Evolutionary conservation across 2,329 filamentous ascomycete genomes (phyloP).

Genomic region (Trichoderma hamatum): DNA sequence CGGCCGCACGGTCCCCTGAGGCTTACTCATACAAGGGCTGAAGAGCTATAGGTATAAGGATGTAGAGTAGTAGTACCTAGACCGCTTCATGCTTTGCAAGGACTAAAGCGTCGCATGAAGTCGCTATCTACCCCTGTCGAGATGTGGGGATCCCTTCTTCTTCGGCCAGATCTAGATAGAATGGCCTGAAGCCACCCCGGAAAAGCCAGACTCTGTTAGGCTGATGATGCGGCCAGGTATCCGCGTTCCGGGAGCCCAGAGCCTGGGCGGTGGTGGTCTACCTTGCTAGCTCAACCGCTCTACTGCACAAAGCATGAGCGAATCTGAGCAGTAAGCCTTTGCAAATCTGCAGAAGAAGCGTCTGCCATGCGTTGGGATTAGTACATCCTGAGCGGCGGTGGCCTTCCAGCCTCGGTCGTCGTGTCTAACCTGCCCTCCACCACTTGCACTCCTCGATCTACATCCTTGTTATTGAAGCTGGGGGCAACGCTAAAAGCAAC

Average conservation of each 20-base stretch:
- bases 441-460: conserved; percentile 33
- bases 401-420: conserved; percentile 41
- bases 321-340: not conserved
- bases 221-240: too few species aligned
- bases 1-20: too few species aligned
- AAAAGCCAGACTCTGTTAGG: not conserved
- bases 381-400: conserved; percentile 44
- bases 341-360: conserved; percentile 1
- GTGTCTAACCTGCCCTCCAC: conserved; percentile 40
- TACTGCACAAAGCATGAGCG: not conserved
- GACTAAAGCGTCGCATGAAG: too few species aligned
- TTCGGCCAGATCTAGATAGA: too few species aligned
- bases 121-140: too few species aligned
- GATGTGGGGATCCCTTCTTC: too few species aligned
- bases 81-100: too few species aligned
- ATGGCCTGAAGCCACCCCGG: not conserved
- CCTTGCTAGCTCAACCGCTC: not conserved
- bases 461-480: conserved; percentile 45
- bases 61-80: too few species aligned
- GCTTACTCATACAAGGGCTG: too few species aligned
- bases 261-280: not conserved
- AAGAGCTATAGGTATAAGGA: too few species aligned
- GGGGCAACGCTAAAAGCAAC: conserved; percentile 35
- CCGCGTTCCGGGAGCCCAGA: not conserved
- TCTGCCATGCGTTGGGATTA: conserved; percentile 35